Percentiles rank a stretch among this genome's conserved stretches.
These are phyloP conservation scores for Globisporangium acanthophoron DNA, from an alignment of 352 stramenopile species.

Conservation along the genomic window DNA sequence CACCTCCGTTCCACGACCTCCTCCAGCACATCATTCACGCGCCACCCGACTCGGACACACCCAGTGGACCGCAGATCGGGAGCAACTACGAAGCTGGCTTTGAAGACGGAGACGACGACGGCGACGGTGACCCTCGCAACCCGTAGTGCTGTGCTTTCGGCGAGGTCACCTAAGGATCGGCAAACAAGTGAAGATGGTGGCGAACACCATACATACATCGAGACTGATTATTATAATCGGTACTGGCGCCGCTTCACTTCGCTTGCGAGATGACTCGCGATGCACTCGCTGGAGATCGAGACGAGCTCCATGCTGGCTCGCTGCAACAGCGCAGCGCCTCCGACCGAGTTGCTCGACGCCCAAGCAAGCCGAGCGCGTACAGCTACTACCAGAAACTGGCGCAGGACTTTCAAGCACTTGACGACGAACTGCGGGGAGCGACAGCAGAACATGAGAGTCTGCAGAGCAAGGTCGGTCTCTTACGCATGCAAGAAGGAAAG, in stretches of 20 bases:
- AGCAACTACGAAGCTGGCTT: slow-evolving; percentile 20
- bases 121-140: background rate
- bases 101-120: slow-evolving; percentile 13
- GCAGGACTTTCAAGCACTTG: slow-evolving; percentile 37
- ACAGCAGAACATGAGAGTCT: background rate
- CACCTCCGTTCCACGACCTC: background rate
- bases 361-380: slow-evolving; percentile 28
- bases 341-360: background rate
- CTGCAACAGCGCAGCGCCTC: background rate
- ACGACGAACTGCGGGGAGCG: slow-evolving; percentile 29
- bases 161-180: background rate
- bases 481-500: slow-evolving; percentile 12
- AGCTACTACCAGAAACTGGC: slow-evolving; percentile 51
- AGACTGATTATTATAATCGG: no score
- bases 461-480: slow-evolving; percentile 12
- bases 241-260: background rate
- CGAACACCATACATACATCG: background rate
- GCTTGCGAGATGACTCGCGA: background rate
- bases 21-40: background rate
- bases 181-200: background rate
- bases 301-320: background rate
- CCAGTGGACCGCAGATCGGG: background rate
- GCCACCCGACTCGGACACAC: background rate
- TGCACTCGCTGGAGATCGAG: slow-evolving; percentile 5
- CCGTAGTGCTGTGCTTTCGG: slow-evolving; percentile 9